Conservation (phyloP, 2,329 filamentous ascomycete species). For the Lizonia empirigonia region DNA sequence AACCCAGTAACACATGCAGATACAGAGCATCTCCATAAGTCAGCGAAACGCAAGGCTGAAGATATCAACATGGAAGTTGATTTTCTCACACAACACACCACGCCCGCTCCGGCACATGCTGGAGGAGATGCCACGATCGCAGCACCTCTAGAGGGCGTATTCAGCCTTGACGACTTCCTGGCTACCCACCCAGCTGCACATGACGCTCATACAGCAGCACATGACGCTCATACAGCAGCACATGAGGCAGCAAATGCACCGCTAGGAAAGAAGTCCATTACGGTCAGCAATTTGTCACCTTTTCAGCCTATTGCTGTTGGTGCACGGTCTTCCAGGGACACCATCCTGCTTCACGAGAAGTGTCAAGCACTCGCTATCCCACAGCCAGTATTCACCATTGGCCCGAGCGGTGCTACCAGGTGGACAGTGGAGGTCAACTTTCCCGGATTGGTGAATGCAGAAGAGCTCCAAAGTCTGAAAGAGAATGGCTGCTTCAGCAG, state of each 20-base stretch:
- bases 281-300: not conserved
- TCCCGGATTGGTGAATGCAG: slow-evolving; percentile 17
- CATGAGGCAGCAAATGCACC: slow-evolving; percentile 13
- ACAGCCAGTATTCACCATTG: slow-evolving; percentile 29
- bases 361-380: slow-evolving; percentile 31
- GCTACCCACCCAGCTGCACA: slow-evolving; percentile 11
- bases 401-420: slow-evolving; percentile 16
- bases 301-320: slow-evolving; percentile 29
- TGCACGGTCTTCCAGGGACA: slow-evolving; percentile 24
- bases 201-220: slow-evolving; percentile 12
- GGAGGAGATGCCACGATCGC: not conserved
- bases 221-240: slow-evolving; percentile 13
- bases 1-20: not conserved
- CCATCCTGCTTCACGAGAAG: slow-evolving; percentile 31
- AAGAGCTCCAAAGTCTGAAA: slow-evolving; percentile 24
- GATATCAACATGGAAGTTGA: slow-evolving; percentile 20
- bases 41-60: not conserved
- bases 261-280: slow-evolving; percentile 15
- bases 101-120: not conserved
- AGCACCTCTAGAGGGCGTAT: slow-evolving; percentile 15
- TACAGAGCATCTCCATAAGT: not conserved
- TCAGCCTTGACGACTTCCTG: slow-evolving; percentile 32
- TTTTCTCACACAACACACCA: not conserved
- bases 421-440: slow-evolving; percentile 35
- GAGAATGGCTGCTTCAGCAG: slow-evolving; percentile 37